phyloP scores from a whole-genome alignment of 2,329 filamentous ascomycete species.

The Sclerotinia glacialis region DNA sequence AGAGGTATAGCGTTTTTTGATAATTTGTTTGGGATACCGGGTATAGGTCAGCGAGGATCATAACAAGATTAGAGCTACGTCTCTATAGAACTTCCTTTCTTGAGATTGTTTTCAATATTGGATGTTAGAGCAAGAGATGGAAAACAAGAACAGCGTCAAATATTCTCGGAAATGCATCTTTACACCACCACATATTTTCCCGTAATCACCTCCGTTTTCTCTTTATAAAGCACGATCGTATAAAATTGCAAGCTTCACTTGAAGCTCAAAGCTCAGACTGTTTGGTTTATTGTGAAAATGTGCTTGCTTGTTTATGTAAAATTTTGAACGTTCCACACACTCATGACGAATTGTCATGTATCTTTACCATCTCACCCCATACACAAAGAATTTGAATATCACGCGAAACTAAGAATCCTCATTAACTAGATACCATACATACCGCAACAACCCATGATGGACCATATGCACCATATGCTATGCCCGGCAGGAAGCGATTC shows the following conservation, averaged over 20 bases:
- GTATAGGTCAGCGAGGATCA: not conserved
- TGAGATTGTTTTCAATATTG: not conserved
- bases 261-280: no score
- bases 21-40: not conserved
- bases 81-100: no score
- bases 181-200: no score
- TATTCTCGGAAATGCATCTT: not conserved
- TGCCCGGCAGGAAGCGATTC: no score
- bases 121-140: not conserved
- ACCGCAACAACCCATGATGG: no score
- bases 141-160: not conserved
- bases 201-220: no score
- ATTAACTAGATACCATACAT: no score
- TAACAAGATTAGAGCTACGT: no score
- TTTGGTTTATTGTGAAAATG: not conserved
- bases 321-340: not conserved
- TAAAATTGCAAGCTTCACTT: no score
- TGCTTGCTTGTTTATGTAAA: not conserved
- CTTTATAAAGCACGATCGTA: no score
- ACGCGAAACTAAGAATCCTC: not conserved
- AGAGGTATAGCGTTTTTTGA: no score
- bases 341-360: not conserved
- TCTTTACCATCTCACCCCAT: not conserved
- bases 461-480: not conserved
- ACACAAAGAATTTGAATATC: fast-evolving